Percentiles rank a stretch among this genome's conserved stretches.
Evolutionary conservation across 306 rosid species (phyloP).

Genomic region (peach (Prunus persica)): DNA sequence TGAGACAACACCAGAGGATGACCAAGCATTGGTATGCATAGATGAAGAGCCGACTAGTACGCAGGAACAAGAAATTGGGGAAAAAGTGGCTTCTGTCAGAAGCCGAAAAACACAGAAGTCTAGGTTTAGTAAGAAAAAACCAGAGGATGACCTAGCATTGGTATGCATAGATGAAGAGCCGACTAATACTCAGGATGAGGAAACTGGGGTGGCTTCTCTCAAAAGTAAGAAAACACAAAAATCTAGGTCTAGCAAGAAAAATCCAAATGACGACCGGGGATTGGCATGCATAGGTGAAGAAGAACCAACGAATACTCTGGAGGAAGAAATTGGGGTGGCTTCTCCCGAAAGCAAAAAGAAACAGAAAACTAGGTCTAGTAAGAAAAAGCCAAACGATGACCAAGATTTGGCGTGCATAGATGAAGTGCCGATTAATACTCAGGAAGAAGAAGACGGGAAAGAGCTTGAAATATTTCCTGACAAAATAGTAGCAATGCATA

Average conservation of each 20-base stretch:
- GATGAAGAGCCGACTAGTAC: conserved; percentile 27
- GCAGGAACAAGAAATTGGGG: conserved; percentile 13
- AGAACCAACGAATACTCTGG: conserved; percentile 16
- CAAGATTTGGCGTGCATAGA: conserved; percentile 23
- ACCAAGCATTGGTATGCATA: conserved; percentile 20
- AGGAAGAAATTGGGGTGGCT: conserved; percentile 8
- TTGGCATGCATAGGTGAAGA: conserved; percentile 34
- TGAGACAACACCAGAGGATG: conserved; percentile 34
- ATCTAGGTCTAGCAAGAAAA: neutral
- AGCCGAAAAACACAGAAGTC: conserved; percentile 33
- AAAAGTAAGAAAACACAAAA: neutral
- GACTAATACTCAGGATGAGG: conserved; percentile 6
- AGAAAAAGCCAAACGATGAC: neutral
- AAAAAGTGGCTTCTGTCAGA: conserved; percentile 19
- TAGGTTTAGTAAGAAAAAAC: conserved; percentile 34
- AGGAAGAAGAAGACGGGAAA: conserved; percentile 16
- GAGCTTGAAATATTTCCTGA: conserved; percentile 57
- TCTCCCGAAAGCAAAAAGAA: neutral
- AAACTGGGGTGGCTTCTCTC: neutral
- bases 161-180: conserved; percentile 35
- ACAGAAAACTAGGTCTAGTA: neutral
- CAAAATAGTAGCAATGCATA: conserved; percentile 63
- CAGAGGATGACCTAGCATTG: conserved; percentile 19
- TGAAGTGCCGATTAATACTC: conserved; percentile 24
- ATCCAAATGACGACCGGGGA: neutral